Base-by-base conservation (phyloP, 208 protist species). In the Sergeia podlipaevii region DNA sequence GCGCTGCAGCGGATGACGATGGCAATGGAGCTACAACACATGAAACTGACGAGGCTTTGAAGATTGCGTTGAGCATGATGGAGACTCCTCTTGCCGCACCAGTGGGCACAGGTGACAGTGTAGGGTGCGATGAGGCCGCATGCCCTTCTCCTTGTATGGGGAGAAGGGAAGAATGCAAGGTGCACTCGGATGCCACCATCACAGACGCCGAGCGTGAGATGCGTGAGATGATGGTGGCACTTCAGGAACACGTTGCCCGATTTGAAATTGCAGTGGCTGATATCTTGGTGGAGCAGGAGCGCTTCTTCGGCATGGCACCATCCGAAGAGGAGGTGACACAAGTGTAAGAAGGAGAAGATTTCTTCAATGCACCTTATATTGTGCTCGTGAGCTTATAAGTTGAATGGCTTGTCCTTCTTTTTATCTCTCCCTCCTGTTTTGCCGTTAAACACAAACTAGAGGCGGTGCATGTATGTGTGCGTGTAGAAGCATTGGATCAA, bases 191-290 rank as follows among this genome's bases (percentile, higher is more conserved):
- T 0, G 44, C 28, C 4, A n/a, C 20, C 10, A 29, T 63, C 23
- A 70, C 77, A 10, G 56, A 62, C 48, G 59, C 54, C 3, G 79
- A 82, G 48, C 24, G 71, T 47, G 29, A 57, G 11, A 66, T 59
- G 17, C 76, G 68, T 5, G 50, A 33, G 38, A 70, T 77, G 50
- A 52, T 94, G 59, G 48, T 65, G 38, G 24, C 50, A 42, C 52
- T 94, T 41, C 71, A 82, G 57, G 65, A 70, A 23, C 58, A 67
- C 27, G 47, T 92, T 34, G 84, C 80, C 18, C 69, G 69, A 27
- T 95, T 95, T 54, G 74, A 95, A 60, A 59, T 84, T 8, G 68
- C 72, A 4, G 88, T 92, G 42, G 74, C 88, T 0, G 81, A 92
- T 41, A 46, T 95, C 41, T 65, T 95, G 10, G 84, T 91, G 27